Conservation (phyloP, 192 early-diverging fungal genomes). For the Coemansia sp. region DNA sequence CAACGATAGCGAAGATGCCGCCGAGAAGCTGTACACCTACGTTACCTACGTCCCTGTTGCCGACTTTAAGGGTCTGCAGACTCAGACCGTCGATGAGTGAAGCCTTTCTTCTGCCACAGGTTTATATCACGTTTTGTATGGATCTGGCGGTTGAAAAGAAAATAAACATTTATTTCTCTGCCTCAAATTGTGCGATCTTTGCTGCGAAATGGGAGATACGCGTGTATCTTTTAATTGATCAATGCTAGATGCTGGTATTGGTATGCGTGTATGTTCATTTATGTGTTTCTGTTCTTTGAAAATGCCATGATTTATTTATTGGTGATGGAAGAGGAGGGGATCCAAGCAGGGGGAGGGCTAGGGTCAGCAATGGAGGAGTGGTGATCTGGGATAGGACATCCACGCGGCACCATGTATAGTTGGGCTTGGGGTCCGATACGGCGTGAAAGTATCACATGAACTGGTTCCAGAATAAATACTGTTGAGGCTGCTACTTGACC, state of each 20-base stretch:
- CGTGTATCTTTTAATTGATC: too few relatives aligned
- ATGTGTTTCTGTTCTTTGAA: neutral
- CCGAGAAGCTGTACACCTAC: constrained; percentile 97
- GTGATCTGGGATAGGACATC: constrained; percentile 18
- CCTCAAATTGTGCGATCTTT: neutral
- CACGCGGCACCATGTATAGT: constrained; percentile 28
- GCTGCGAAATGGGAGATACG: neutral
- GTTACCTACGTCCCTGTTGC: constrained; percentile 87
- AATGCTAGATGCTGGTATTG: too few relatives aligned
- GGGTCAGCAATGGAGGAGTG: constrained; percentile 42
- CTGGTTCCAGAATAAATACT: neutral
- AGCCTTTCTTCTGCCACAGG: neutral
- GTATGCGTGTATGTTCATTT: too few relatives aligned
- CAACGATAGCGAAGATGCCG: constrained; percentile 96
- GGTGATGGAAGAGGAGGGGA: neutral
- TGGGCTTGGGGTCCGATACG: constrained; percentile 33
- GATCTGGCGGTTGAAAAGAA: constrained; percentile 3
- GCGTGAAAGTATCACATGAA: constrained; percentile 8
- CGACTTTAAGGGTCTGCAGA: constrained; percentile 88
- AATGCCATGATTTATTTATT: too few relatives aligned
- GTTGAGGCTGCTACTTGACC: constrained; percentile 6
- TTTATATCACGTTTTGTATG: neutral
- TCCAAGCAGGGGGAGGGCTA: too few relatives aligned
- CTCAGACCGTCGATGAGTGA: constrained; percentile 67
- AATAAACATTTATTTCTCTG: constrained; percentile 2